Percentiles rank a stretch among this genome's conserved stretches.
Evolutionary conservation across 176 grass and related monocot species (phyloP).

Genomic region (Carex scoparia): DNA sequence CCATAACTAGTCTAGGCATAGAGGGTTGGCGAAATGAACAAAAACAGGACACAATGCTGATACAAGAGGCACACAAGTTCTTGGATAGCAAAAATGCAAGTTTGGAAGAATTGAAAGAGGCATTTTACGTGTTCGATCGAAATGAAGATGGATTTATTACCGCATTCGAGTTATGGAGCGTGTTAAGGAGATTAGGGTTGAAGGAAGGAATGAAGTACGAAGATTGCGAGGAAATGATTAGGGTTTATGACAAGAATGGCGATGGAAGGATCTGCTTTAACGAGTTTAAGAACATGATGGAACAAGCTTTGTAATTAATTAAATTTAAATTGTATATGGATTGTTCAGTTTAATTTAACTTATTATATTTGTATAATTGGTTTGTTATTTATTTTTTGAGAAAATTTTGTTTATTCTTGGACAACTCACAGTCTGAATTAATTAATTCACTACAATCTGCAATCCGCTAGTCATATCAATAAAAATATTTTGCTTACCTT

Average conservation of each 20-base stretch:
- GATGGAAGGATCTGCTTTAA: conserved; percentile 15
- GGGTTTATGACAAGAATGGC: conserved; percentile 8
- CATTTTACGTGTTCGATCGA: conserved; percentile 76
- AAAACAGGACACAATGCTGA: not conserved
- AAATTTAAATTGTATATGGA: not conserved
- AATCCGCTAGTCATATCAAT: too few relatives aligned
- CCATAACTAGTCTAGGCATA: conserved; percentile 30
- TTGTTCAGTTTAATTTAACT: not conserved
- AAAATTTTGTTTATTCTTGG: too few relatives aligned
- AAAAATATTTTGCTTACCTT: too few relatives aligned
- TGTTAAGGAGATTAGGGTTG: conserved; percentile 45
- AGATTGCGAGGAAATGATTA: conserved; percentile 36
- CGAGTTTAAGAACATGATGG: conserved; percentile 27
- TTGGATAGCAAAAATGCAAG: conserved; percentile 45
- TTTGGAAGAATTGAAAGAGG: conserved; percentile 52
- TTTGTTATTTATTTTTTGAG: too few relatives aligned
- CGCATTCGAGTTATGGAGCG: conserved; percentile 55
- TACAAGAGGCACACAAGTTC: conserved; percentile 35
- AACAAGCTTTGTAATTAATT: conserved; percentile 15
- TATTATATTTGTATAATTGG: not conserved
- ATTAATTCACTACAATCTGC: too few relatives aligned
- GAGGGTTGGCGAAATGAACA: not conserved
- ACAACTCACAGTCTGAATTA: too few relatives aligned
- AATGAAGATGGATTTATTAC: conserved; percentile 69
- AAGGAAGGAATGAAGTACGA: conserved; percentile 35